These are phyloP conservation scores for Colletotrichum sansevieriae DNA, from an alignment of 2,329 filamentous ascomycete genomes.

Conservation along the genomic window DNA sequence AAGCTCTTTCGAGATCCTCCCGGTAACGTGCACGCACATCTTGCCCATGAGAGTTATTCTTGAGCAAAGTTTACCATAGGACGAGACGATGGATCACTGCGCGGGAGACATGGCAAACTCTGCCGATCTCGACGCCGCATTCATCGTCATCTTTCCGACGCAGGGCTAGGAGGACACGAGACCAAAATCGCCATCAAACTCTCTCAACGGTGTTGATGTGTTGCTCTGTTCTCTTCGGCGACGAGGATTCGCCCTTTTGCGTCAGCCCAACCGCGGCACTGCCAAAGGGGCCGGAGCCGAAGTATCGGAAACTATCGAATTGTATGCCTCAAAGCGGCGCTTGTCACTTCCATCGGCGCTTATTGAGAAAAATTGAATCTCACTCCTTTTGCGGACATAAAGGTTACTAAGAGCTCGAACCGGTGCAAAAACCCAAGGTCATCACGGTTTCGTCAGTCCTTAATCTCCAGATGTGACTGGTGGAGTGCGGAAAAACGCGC, in stretches of 20 bases:
- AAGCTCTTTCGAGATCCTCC: conserved; percentile 14
- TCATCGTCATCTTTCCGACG: background rate
- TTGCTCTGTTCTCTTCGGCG: background rate
- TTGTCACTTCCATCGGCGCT: background rate
- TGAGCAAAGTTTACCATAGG: conserved; percentile 30
- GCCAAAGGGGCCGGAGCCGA: conserved; percentile 1
- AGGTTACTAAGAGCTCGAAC: background rate
- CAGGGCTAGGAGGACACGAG: background rate
- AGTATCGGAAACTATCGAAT: conserved; percentile 17
- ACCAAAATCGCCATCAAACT: background rate
- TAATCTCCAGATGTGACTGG: background rate
- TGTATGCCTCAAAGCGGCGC: background rate
- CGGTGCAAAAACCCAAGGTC: no score
- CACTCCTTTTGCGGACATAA: no score
- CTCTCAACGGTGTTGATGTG: background rate
- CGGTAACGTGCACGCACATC: background rate
- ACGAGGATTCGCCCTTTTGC: conserved; percentile 1
- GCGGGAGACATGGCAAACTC: conserved; percentile 27
- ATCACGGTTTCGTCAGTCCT: no score
- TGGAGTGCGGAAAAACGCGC: background rate
- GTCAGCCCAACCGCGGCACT: background rate
- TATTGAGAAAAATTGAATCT: no score
- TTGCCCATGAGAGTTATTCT: conserved; percentile 3
- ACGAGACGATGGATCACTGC: conserved; percentile 37
- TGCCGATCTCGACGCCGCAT: conserved; percentile 22